Evolutionary conservation across 306 rosid species (phyloP), one percentile per base, ranked within the genome.

Genomic region (Prunus mume): DNA sequence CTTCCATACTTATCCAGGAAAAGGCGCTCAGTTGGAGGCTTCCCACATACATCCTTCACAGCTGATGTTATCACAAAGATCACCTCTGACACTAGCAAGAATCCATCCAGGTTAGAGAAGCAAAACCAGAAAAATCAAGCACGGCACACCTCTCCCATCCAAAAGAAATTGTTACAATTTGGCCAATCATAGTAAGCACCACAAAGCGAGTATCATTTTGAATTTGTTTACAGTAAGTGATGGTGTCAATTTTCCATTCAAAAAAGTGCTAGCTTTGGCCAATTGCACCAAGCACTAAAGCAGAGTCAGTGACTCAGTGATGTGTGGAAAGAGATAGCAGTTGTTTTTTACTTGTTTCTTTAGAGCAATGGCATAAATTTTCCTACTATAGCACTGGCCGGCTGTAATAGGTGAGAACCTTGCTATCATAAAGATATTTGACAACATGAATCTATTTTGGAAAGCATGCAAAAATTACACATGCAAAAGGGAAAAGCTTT

Each of bases 1-100:
- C 86, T 89, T 79, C 98, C 98, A 71, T 95, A 95, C 85, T 92
- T 95, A 76, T 95, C 98, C 47, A 95, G 96, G 86, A 95, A 95
- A 79, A 86, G 84, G 52, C 98, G 96, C 81, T 95, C 98, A 41
- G 88, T 85, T 41, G 98, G 97, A 76, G 91, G 90, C 83, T 90
- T 95, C 69, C 93, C 96, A 62, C 97, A 90, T 28, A 90, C 89
- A 81, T 95, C 97, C 92, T 95, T 95, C 84, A 95, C 91, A 20
- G 94, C 89, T 9, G 97, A 90, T 72, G 96, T 95, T 79, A 95
- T 84, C 22, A 90, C 96, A 66, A 87, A 85, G 78, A 95, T 89
- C 78, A 92, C 98, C 84, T 95, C 98, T 14, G 96, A 87, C 91
- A 95, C 98, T 95, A 38, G 68, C 47, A 65, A 64, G 64, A 76